A percentile compares a stretch with the other conserved stretches of the same genome.
Conservation (phyloP, 2,329 filamentous ascomycete genomes). For the Daldinia eschscholtzii region DNA sequence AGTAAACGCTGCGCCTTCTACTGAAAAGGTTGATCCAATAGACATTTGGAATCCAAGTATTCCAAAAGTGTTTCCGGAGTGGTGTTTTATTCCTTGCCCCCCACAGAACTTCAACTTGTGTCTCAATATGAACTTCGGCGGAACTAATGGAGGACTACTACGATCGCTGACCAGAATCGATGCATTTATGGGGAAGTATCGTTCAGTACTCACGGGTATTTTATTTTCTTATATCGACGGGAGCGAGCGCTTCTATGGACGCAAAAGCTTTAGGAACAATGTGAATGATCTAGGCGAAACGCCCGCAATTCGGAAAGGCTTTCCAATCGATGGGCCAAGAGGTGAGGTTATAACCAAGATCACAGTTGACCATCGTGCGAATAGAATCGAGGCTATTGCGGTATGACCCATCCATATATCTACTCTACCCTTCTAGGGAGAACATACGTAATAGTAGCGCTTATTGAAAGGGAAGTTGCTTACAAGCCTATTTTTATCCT, state of each 20-base stretch:
- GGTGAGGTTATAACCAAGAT: neutral
- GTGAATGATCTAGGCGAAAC: neutral
- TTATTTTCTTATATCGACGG: constrained; percentile 41
- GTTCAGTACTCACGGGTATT: constrained; percentile 39
- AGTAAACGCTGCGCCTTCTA: neutral
- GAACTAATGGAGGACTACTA: neutral
- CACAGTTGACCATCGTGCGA: neutral
- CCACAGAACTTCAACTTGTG: neutral
- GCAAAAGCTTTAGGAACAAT: constrained; percentile 22
- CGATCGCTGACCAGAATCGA: neutral
- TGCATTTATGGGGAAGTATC: constrained; percentile 10
- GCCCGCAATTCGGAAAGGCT: neutral
- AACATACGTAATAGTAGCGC: neutral
- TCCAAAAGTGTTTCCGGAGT: neutral
- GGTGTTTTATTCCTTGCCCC: neutral
- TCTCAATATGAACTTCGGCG: constrained; percentile 4
- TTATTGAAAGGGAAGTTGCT: neutral
- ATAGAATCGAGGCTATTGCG: neutral
- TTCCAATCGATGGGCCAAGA: neutral
- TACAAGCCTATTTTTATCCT: neutral
- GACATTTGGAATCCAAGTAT: constrained; percentile 10
- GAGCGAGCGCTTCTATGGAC: constrained; percentile 40
- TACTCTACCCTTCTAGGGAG: neutral
- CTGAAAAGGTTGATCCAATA: neutral
- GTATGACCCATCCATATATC: neutral